Evolutionary conservation across 2,329 filamentous ascomycete species (phyloP), one percentile per base, ranked within the genome.

Genomic region (Raffaelea albimanens): DNA sequence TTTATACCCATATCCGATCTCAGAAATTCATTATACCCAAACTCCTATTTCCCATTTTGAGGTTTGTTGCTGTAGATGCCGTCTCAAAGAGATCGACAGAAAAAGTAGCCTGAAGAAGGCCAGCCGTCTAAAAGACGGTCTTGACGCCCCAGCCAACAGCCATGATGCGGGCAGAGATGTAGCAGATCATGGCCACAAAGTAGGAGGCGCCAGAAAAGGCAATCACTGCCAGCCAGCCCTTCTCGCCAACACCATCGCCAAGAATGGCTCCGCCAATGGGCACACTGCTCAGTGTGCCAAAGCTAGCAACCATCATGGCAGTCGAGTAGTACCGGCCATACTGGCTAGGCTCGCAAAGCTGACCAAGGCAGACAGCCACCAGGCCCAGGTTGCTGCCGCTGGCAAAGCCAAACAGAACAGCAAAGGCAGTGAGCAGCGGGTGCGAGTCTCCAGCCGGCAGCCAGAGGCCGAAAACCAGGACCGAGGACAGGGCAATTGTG

Each of bases 321-420:
- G 84, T 88, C 1, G 85, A 82, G 57, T 84, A 87, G 58, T 85
- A 87, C 18, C 83, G 70, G 1, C 60, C 61, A 23, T 59, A 94
- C 45, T 88, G 73, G 49, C 83, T 74, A 2, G 85, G 83, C 38
- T 82, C 78, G 61, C 87, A 94, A 14, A 93, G 71, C 67, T 93
- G 87, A 1, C 86, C 85, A 1, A 94, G 74, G 54, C 87, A 93
- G 0, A 94, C 87, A 0, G 88, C 87, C 0, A 85, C 83, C 22
- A 95, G 62, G 0, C 79, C 82, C 51, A 95, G 82, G 55, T 90
- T 90, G 53, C 80, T 83, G 4, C 88, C 88, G 46, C 81, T 86
- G 1, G 80, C 82, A 56, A 94, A 87, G 1, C 88, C 88, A 62
- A 94, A 91, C 2, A 87, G 58, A 2, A 87, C 66, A 0, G 77